Evolutionary conservation across 352 stramenopile genomes (phyloP).

Genomic region (Globisporangium nagaii): DNA sequence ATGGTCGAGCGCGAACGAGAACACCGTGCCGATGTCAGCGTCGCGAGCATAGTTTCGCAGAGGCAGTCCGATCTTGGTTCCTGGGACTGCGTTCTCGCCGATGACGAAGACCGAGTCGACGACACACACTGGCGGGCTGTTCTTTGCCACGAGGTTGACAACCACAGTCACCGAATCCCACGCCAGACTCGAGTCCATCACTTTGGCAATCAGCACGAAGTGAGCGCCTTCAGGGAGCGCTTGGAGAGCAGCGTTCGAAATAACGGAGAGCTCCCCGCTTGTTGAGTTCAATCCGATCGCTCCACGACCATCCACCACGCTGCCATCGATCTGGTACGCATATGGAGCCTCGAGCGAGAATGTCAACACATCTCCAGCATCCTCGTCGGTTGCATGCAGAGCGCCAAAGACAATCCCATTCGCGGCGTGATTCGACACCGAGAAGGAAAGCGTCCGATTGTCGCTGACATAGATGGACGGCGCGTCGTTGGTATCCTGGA

Average conservation of each 20-base stretch:
- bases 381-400: constrained; percentile 2
- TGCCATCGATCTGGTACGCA: not conserved
- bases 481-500: constrained; percentile 3
- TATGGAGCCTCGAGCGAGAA: not conserved
- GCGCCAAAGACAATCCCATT: not conserved
- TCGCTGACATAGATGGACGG: not conserved
- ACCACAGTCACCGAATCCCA: not conserved
- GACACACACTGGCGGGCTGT: constrained; percentile 2
- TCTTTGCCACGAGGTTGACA: not conserved
- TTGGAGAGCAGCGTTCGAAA: not conserved
- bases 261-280: constrained; percentile 2
- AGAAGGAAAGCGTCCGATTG: constrained; percentile 4
- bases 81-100: not conserved
- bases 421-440: not conserved
- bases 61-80: not conserved
- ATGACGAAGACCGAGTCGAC: constrained; percentile 1
- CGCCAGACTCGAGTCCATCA: not conserved
- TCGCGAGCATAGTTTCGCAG: constrained; percentile 12
- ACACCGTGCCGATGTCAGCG: constrained; percentile 16
- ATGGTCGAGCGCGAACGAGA: constrained; percentile 21
- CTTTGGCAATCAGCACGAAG: constrained; percentile 2
- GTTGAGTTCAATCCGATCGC: constrained; percentile 2
- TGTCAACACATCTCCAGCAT: constrained; percentile 1
- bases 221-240: not conserved
- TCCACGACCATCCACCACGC: not conserved